Evolutionary conservation across 2,329 filamentous ascomycete genomes (phyloP), one percentile per base, ranked within the genome.

Genomic region (Talaromyces sp.): DNA sequence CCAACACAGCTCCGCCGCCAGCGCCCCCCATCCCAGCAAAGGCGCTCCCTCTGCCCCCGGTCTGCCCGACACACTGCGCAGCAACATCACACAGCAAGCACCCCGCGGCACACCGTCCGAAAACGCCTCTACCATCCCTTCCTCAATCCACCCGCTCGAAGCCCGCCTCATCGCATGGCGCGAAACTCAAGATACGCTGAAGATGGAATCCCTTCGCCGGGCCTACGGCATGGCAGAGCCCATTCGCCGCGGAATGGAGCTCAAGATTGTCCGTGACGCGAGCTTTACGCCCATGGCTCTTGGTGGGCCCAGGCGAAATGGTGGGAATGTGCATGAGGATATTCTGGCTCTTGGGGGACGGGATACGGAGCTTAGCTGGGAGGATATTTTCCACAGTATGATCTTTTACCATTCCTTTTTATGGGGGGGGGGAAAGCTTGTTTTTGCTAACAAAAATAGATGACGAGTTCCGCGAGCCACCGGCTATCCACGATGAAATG

Each of bases 161-260:
- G 83, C 90, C 59, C 92, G 95, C 65, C 90, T 99, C 63, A 86
- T 89, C 72, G 85, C 88, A 73, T 99, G 95, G 95, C 91, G 94
- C 78, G 83, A 88, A 62, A 96, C 93, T 50, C 94, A 97, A 79
- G 89, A 96, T 70, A 76, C 82, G 36, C 79, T 96, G 74, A 95
- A 96, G 79, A 95, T 96, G 90, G 88, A 93, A 79, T 84, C 87
- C 58, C 85, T 98, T 70, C 88, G 92, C 66, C 90, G 92, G 67
- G 88, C 91, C 54, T 98, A 92, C 76, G 95, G 95, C 67, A 89
- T 97, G 70, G 91, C 90, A 30, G 95, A 98, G 84, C 95, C 95
- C 3, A 87, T 98, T 70, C 87, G 92, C 61, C 87, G 94, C 60
- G 91, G 89, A 64, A 97, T 99, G 95, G 95, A 99, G 82, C 83